Evolutionary conservation across 2,329 filamentous ascomycete species (phyloP), one percentile per base, ranked within the genome.

Genomic region (Huntiella savannae): DNA sequence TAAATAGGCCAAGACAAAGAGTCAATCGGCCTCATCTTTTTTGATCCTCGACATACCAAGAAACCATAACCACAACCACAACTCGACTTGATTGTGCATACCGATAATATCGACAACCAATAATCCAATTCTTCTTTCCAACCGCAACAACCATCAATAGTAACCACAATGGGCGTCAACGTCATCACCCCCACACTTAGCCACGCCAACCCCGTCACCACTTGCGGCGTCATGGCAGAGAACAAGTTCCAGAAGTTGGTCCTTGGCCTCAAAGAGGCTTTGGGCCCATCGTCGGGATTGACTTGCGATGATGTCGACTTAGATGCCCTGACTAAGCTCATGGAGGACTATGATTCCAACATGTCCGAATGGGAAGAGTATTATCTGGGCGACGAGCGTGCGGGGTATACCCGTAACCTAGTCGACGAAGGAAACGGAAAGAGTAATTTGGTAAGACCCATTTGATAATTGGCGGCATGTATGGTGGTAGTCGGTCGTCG

Each of bases 351-450:
- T 61, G 59, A 69, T 43, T 84, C 82, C 40, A 64, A 74, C 35
- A 68, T 78, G 47, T 60, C 65, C 19, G 78, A 87, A 47, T 95
- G 87, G 87, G 58, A 64, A 45, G 69, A 67, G 51, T 94, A 83
- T 62, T 82, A 82, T 22, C 71, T 88, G 54, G 71, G 70, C n/a
- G 80, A 93, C 55, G 54, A 63, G 13, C 76, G 68, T 52, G 69
- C 77, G 55, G 71, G 73, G 1, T 95, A 94, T 60, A 94, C 87
- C 10, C 68, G 87, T 47, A 94, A 94, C 58, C 71, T 94, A 3
- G 85, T 95, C 39, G 84, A 93, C 56, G 80, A 86, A 58, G 84
- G 86, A 2, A 94, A 94, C 54, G 85, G 64, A 49, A 83, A 82
- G 61, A 78, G 76, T 56, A 84, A 84, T 55, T 60, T 84, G 59